Percentiles rank a stretch among this genome's conserved stretches.
Evolutionary conservation across 176 grass and related monocot species (phyloP).

Genomic region (Carex pumila): DNA sequence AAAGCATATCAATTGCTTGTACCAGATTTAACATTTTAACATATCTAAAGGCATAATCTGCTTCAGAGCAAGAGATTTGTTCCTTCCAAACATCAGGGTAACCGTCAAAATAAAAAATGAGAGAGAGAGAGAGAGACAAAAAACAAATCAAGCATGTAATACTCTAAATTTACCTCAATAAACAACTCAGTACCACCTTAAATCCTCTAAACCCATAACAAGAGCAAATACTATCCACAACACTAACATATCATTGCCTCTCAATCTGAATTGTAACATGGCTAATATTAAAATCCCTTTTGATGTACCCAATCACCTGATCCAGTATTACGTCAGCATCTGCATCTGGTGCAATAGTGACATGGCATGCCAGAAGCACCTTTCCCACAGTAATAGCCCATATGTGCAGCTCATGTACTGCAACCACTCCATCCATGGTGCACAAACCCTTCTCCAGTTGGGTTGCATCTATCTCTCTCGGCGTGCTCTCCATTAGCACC

Average conservation of each 20-base stretch:
- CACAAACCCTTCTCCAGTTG: slow-evolving; percentile 68
- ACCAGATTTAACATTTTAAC: background rate
- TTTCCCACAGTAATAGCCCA: slow-evolving; percentile 99
- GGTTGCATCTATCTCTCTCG: slow-evolving; percentile 76
- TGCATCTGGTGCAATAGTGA: slow-evolving; percentile 49
- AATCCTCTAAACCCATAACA: background rate
- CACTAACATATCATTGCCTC: slow-evolving; percentile 37
- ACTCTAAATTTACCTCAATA: background rate
- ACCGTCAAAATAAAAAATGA: background rate
- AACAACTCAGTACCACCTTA: background rate
- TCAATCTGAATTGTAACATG: slow-evolving; percentile 98
- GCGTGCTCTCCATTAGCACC: slow-evolving; percentile 96
- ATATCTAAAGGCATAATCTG: background rate
- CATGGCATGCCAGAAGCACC: slow-evolving; percentile 87
- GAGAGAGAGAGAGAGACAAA: background rate
- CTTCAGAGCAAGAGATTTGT: background rate
- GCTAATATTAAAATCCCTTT: slow-evolving; percentile 89
- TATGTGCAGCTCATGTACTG: slow-evolving; percentile 87
- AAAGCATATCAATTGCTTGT: background rate
- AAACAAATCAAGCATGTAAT: background rate
- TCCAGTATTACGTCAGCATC: slow-evolving; percentile 83
- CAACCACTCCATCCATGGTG: slow-evolving; percentile 68
- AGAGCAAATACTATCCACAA: background rate
- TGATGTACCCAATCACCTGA: slow-evolving; percentile 86
- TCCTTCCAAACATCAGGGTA: background rate